Conservation (phyloP, 495 filamentous ascomycete genomes). For the Penicillium angulare region DNA sequence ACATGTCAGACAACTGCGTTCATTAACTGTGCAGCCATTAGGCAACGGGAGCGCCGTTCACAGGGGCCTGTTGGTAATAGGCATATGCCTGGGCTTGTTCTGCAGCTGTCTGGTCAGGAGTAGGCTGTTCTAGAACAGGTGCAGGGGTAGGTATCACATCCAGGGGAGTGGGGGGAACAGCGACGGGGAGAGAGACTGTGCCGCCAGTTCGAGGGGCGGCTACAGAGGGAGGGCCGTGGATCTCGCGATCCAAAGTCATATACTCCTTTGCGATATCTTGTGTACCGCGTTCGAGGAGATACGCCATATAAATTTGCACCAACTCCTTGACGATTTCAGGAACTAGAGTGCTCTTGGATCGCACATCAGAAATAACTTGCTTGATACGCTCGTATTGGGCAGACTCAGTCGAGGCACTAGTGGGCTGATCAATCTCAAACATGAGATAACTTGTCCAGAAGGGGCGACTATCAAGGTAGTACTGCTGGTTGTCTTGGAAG, state of each 20-base stretch:
- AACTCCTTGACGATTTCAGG: slow-evolving; percentile 70
- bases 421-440: slow-evolving; percentile 89
- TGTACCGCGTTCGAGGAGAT: slow-evolving; percentile 81
- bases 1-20: slow-evolving; percentile 6
- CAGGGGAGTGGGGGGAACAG: slow-evolving; percentile 9
- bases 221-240: slow-evolving; percentile 64
- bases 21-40: slow-evolving; percentile 2
- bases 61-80: slow-evolving; percentile 39
- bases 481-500: slow-evolving; percentile 78
- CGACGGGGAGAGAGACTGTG: slow-evolving; percentile 13
- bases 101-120: slow-evolving; percentile 20
- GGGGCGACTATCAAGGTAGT: slow-evolving; percentile 79
- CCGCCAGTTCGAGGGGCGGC: slow-evolving; percentile 33
- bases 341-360: slow-evolving; percentile 69
- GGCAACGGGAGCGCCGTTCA: slow-evolving; percentile 30
- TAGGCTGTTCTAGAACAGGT: slow-evolving; percentile 9
- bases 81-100: slow-evolving; percentile 34
- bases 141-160: slow-evolving; percentile 13
- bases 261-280: slow-evolving; percentile 84
- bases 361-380: slow-evolving; percentile 75
- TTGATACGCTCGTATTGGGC: slow-evolving; percentile 73
- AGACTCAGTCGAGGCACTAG: slow-evolving; percentile 60
- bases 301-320: slow-evolving; percentile 75
- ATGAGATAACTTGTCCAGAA: slow-evolving; percentile 91
- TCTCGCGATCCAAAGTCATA: slow-evolving; percentile 76